Conservation (phyloP, 2,329 filamentous ascomycete species). For the Epichloe uncinata region DNA sequence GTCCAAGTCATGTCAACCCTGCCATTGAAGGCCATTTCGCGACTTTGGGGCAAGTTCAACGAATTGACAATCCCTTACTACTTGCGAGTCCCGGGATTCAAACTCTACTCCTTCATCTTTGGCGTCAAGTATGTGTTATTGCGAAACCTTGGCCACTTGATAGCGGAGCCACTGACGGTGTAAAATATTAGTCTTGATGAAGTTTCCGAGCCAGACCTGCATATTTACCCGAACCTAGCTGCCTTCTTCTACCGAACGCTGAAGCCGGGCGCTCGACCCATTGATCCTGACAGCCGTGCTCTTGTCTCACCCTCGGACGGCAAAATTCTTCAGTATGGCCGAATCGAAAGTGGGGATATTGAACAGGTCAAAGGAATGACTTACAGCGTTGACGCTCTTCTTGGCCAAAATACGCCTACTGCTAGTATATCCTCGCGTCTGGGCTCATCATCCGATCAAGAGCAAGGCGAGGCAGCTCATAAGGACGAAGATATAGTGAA, state of each 20-base stretch:
- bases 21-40: constrained; percentile 78
- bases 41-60: constrained; percentile 85
- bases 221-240: constrained; percentile 81
- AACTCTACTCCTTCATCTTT: constrained; percentile 80
- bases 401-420: constrained; percentile 53
- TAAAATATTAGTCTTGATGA: constrained; percentile 54
- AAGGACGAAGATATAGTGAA: constrained; percentile 55
- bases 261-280: constrained; percentile 74
- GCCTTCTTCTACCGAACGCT: constrained; percentile 95
- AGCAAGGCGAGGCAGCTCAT: constrained; percentile 17
- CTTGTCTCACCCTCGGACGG: constrained; percentile 85
- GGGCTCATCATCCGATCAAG: constrained; percentile 12
- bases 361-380: constrained; percentile 99
- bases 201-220: constrained; percentile 77
- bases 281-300: constrained; percentile 69
- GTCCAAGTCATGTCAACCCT: constrained; percentile 89
- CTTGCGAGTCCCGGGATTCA: constrained; percentile 73
- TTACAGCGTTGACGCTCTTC: constrained; percentile 84
- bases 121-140: constrained; percentile 53
- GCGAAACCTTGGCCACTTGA: background rate
- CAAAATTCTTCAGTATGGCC: constrained; percentile 79
- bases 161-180: constrained; percentile 11
- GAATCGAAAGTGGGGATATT: constrained; percentile 85
- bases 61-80: constrained; percentile 80
- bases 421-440: constrained; percentile 31